phyloP scores from a whole-genome alignment of 495 filamentous ascomycete species.

The Aspergillus bertholletiae region DNA sequence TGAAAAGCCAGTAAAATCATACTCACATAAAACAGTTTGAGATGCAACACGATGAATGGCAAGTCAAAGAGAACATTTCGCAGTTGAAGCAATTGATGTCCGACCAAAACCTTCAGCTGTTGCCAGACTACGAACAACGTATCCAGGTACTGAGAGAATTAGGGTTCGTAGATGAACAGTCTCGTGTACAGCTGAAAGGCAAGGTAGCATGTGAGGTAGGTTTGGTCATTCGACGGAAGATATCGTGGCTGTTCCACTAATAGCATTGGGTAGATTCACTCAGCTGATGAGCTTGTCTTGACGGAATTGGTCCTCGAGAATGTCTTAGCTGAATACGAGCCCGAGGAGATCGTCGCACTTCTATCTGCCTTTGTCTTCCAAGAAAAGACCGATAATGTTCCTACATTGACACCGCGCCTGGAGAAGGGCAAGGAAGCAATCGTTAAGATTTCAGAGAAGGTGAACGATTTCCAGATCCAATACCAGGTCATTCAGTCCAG shows the following conservation, averaged over 20 bases:
- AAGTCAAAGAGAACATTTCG: constrained; percentile 85
- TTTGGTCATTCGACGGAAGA: not conserved
- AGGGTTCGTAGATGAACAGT: constrained; percentile 79
- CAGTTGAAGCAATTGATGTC: constrained; percentile 83
- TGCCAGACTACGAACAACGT: constrained; percentile 97
- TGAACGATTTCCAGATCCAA: constrained; percentile 79
- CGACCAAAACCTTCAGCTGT: constrained; percentile 91
- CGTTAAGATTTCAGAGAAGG: constrained; percentile 81
- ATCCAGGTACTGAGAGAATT: constrained; percentile 88
- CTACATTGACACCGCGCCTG: constrained; percentile 78
- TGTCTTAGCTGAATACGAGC: constrained; percentile 89
- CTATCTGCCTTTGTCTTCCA: constrained; percentile 98
- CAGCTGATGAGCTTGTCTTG: constrained; percentile 93
- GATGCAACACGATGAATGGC: constrained; percentile 93
- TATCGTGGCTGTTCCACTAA: not conserved
- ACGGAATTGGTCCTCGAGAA: constrained; percentile 97
- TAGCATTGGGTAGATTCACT: constrained; percentile 65
- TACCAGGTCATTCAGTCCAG: constrained; percentile 87
- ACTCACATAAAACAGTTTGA: constrained; percentile 54
- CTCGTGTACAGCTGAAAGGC: constrained; percentile 88
- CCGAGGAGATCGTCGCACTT: constrained; percentile 93
- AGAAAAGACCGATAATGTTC: constrained; percentile 84
- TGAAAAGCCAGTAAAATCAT: not conserved
- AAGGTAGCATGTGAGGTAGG: constrained; percentile 90
- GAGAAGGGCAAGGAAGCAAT: constrained; percentile 85